Conservation (phyloP, 345 rosid species). For the Laguncularia racemosa region DNA sequence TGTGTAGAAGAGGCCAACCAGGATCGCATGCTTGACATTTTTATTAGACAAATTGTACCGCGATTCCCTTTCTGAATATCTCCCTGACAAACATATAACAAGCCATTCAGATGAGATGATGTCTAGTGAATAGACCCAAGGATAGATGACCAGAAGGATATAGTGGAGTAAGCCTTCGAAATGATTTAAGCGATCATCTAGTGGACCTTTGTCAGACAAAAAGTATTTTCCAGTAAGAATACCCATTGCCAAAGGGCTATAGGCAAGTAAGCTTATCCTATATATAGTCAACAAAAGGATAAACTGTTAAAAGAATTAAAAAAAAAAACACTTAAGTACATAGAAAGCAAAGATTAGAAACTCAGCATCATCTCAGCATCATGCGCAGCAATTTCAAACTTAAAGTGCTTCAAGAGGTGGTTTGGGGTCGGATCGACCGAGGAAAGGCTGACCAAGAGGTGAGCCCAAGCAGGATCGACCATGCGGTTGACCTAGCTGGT, state of each 20-base stretch:
- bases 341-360: no score
- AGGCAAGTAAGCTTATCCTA: slow-evolving; percentile 49
- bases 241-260: slow-evolving; percentile 66
- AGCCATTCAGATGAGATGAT: background rate
- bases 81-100: slow-evolving; percentile 24
- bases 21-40: slow-evolving; percentile 21
- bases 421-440: no score
- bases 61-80: slow-evolving; percentile 53
- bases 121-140: background rate
- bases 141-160: slow-evolving; percentile 3
- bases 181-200: slow-evolving; percentile 46
- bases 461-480: no score
- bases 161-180: slow-evolving; percentile 27
- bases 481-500: no score
- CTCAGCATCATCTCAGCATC: no score
- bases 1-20: slow-evolving; percentile 17
- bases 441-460: no score
- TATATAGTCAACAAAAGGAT: background rate
- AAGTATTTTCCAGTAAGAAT: slow-evolving; percentile 62
- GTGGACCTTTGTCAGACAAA: slow-evolving; percentile 33
- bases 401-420: no score
- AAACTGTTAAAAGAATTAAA: no score
- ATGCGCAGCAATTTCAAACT: no score
- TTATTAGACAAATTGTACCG: slow-evolving; percentile 33
- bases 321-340: no score